phyloP scores from a whole-genome alignment of 306 rosid species.

The Cajanus cajan region DNA sequence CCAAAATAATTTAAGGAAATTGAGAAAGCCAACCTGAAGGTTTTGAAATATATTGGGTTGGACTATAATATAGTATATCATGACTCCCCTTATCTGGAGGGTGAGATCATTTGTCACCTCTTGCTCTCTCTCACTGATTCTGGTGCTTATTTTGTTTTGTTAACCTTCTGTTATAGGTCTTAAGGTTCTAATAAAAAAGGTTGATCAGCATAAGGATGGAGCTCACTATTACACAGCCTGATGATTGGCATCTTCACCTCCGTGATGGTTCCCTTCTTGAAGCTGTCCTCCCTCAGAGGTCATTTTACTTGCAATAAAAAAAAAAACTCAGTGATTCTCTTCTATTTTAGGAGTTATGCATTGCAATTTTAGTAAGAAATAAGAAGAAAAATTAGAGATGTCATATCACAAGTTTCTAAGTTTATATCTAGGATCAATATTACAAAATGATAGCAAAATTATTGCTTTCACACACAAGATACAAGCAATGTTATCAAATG shows the following conservation, averaged over 20 bases:
- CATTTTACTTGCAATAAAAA: neutral
- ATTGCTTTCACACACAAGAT: neutral
- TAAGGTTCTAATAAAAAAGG: conserved; percentile 29
- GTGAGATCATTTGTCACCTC: neutral
- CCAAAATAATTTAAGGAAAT: neutral
- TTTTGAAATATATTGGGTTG: too few species aligned
- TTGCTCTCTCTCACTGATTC: neutral
- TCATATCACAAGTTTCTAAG: neutral
- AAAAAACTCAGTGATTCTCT: neutral
- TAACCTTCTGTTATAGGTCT: conserved; percentile 29
- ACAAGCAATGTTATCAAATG: too few species aligned
- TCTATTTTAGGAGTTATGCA: neutral
- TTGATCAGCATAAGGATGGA: conserved; percentile 58
- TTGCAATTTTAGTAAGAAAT: neutral
- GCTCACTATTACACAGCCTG: conserved; percentile 76
- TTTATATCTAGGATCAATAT: neutral
- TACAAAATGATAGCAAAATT: neutral
- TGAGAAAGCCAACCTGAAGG: neutral
- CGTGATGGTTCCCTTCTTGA: conserved; percentile 78
- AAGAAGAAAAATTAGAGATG: neutral
- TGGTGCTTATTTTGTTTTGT: conserved; percentile 4
- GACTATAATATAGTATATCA: neutral
- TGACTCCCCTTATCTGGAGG: neutral
- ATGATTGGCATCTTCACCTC: conserved; percentile 96
- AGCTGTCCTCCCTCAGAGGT: conserved; percentile 80